Evolutionary conservation across 768 basidiomycete species (phyloP).

Genomic region (Auricularia sp.): DNA sequence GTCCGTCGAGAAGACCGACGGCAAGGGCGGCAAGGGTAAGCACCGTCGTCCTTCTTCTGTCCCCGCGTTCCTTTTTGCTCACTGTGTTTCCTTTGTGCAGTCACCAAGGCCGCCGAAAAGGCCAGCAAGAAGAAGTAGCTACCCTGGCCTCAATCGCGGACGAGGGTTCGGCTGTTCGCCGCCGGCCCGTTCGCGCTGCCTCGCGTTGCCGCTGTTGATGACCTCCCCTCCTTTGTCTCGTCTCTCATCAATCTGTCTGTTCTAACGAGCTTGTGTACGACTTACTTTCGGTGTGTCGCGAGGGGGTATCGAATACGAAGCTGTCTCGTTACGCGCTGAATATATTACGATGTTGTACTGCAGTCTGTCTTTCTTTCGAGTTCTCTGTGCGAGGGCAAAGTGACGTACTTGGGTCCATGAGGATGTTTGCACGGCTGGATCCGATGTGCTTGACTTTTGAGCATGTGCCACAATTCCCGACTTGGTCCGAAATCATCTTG

Average conservation of each 20-base stretch:
- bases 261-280: neutral
- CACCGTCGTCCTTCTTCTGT: slow-evolving; percentile 6
- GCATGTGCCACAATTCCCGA: no score
- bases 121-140: slow-evolving; percentile 18
- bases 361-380: neutral
- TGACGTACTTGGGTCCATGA: no score
- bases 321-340: neutral
- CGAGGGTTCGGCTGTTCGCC: neutral
- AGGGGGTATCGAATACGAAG: slow-evolving; percentile 1
- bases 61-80: neutral
- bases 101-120: slow-evolving; percentile 95
- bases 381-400: neutral
- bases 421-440: no score
- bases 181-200: neutral
- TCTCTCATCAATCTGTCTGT: neutral
- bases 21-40: slow-evolving; percentile 75
- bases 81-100: slow-evolving; percentile 26
- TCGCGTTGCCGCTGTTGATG: neutral
- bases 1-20: slow-evolving; percentile 91
- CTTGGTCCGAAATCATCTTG: no score
- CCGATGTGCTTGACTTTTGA: no score
- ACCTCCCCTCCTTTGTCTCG: neutral
- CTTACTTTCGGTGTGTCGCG: neutral
- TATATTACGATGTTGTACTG: slow-evolving; percentile 2
- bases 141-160: neutral